Percentiles rank a stretch among this genome's conserved stretches.
phyloP scores from a whole-genome alignment of 345 rosid genomes.

The Limnanthes douglasii region DNA sequence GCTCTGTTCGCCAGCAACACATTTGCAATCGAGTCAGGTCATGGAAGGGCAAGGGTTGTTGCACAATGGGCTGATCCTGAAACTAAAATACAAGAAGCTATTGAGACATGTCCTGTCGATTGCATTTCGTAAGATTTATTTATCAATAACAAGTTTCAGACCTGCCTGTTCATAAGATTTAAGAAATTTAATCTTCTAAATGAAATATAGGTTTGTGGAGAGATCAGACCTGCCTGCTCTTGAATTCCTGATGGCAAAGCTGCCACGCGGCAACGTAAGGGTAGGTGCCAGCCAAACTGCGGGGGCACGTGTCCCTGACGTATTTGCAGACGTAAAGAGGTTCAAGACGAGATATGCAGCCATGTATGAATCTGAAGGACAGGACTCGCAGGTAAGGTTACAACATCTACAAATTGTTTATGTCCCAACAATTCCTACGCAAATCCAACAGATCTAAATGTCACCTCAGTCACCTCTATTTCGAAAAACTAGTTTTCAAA shows the following conservation, averaged over 20 bases:
- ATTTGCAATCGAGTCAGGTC: conserved; percentile 59
- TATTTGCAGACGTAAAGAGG: conserved; percentile 72
- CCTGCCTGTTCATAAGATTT: not conserved
- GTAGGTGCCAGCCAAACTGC: conserved; percentile 47
- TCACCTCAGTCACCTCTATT: too few species aligned
- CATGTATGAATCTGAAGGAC: conserved; percentile 13
- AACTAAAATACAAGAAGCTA: conserved; percentile 53
- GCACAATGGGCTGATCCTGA: conserved; percentile 96
- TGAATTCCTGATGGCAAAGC: conserved; percentile 85
- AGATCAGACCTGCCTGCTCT: conserved; percentile 74
- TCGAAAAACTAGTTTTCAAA: too few species aligned
- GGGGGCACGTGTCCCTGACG: conserved; percentile 51
- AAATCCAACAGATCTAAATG: not conserved
- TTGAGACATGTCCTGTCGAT: conserved; percentile 68
- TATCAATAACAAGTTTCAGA: too few species aligned
- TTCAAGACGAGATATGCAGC: conserved; percentile 35
- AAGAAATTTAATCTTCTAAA: not conserved
- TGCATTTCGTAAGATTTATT: conserved; percentile 69
- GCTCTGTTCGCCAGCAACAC: conserved; percentile 71
- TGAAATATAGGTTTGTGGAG: conserved; percentile 42
- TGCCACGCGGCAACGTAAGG: conserved; percentile 77
- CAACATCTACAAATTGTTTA: not conserved
- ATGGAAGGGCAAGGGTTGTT: conserved; percentile 84
- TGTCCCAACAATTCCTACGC: not conserved
- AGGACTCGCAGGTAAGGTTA: conserved; percentile 19